phyloP scores from a whole-genome alignment of 495 filamentous ascomycete genomes.

The Daldinia vernicosa region DNA sequence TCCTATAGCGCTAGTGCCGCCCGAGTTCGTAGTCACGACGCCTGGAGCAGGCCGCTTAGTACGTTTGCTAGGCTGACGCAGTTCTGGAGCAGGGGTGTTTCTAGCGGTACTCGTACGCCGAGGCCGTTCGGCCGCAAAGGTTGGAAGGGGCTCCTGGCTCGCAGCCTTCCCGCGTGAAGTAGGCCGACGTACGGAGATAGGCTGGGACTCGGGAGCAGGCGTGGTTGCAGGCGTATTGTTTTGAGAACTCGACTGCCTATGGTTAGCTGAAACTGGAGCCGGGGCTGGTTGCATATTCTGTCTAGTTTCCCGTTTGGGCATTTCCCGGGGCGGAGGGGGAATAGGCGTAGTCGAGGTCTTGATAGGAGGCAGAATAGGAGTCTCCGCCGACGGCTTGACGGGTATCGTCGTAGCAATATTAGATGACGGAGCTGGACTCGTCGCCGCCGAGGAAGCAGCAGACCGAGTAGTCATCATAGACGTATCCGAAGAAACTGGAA shows the following conservation, averaged over 20 bases:
- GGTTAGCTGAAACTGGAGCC: slow-evolving; percentile 43
- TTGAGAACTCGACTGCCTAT: slow-evolving; percentile 44
- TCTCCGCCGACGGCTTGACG: slow-evolving; percentile 45
- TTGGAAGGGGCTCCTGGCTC: slow-evolving; percentile 57
- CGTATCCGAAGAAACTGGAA: slow-evolving; percentile 42
- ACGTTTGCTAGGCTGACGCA: slow-evolving; percentile 57
- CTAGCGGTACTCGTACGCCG: slow-evolving; percentile 65
- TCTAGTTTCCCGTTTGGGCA: slow-evolving; percentile 47
- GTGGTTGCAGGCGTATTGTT: slow-evolving; percentile 30
- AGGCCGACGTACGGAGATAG: slow-evolving; percentile 48
- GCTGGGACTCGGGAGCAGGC: slow-evolving; percentile 33
- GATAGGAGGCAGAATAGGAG: slow-evolving; percentile 42
- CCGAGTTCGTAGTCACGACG: slow-evolving; percentile 74
- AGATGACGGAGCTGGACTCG: slow-evolving; percentile 40
- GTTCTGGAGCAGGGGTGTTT: slow-evolving; percentile 63
- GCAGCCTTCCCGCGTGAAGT: slow-evolving; percentile 59
- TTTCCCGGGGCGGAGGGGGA: slow-evolving; percentile 58
- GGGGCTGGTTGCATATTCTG: slow-evolving; percentile 47
- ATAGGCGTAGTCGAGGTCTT: slow-evolving; percentile 65
- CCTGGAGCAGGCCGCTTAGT: slow-evolving; percentile 80
- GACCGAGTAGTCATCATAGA: slow-evolving; percentile 45
- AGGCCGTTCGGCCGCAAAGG: slow-evolving; percentile 59
- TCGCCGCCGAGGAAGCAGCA: slow-evolving; percentile 42
- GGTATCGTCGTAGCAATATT: slow-evolving; percentile 41
- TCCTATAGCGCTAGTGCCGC: slow-evolving; percentile 76